These are phyloP conservation scores for Cryptococcus deneoformans DNA, from an alignment of 1,284 basidiomycete genomes.

Conservation along the genomic window DNA sequence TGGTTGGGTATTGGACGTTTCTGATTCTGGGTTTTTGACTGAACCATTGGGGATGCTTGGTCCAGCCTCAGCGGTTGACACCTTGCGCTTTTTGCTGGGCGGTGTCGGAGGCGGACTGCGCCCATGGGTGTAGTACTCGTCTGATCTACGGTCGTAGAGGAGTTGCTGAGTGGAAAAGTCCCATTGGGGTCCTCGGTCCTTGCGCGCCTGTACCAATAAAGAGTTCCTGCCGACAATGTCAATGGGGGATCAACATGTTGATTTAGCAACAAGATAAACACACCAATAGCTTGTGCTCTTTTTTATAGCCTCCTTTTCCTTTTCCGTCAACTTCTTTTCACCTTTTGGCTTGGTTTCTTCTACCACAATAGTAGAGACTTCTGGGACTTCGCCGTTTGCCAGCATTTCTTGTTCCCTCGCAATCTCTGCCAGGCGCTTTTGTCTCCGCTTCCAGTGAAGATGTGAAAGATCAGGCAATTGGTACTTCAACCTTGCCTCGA, in stretches of 20 bases:
- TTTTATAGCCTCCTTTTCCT: slow-evolving; percentile 23
- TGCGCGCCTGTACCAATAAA: slow-evolving; percentile 44
- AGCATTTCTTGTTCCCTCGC: slow-evolving; percentile 18
- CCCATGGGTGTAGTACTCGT: slow-evolving; percentile 39
- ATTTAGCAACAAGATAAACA: slow-evolving; percentile 5
- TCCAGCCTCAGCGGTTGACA: not conserved
- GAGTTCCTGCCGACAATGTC: slow-evolving; percentile 39
- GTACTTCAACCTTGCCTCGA: not conserved
- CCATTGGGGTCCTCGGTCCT: slow-evolving; percentile 46
- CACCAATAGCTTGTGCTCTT: slow-evolving; percentile 37
- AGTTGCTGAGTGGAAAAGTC: slow-evolving; percentile 46
- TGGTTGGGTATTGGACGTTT: not conserved
- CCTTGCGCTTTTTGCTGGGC: slow-evolving; percentile 1
- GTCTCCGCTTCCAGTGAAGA: slow-evolving; percentile 28
- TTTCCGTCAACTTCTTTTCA: slow-evolving; percentile 17
- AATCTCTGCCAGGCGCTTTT: slow-evolving; percentile 18
- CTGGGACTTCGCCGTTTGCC: slow-evolving; percentile 9
- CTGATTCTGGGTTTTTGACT: not conserved
- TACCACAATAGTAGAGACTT: not conserved
- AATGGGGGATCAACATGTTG: not conserved
- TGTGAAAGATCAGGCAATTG: slow-evolving; percentile 16
- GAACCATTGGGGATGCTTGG: not conserved
- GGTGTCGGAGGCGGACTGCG: slow-evolving; percentile 4
- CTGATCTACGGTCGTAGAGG: slow-evolving; percentile 35
- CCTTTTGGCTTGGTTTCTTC: not conserved